Evolutionary conservation across 192 early-diverging fungal genomes (phyloP), one percentile per base, ranked within the genome.

Genomic region (Glomus cerebriforme): DNA sequence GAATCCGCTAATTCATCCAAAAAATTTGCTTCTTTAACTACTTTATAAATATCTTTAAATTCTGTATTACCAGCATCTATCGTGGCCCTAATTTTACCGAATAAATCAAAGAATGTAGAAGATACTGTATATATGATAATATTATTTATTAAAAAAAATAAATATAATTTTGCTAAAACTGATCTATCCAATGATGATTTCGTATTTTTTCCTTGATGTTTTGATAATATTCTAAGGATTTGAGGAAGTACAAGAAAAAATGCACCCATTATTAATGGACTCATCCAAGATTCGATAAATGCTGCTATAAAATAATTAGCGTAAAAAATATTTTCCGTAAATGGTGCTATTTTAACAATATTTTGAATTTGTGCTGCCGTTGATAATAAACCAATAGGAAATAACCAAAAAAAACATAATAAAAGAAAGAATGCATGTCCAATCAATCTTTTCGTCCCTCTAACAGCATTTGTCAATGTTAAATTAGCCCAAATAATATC

Each of bases 401-500:
- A 87, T 60, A 91, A 89, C 82, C 91, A 92, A 19, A 91, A 68
- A 75, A 93, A 87, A 43, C 89, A 90, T 73, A 90, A 88, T 1
- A 83, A 69, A 13, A 88, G 74, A 27, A 88, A 93, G 0, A 92
- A 39, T 12, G 86, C 65, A 4, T 85, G 82, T 47, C 83, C 83
- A 66, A 85, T 47, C 9, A 89, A 19, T 49, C 69, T 81, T 47
- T 83, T 86, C 4, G 83, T 72, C 66, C 85, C n/a, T 54, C 6
- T 71, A 5, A 49, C 26, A 31, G 69, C 24, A 17, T 19, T 43
- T 27, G n/a, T 15, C 13, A 27, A 82, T 62, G 89, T 81, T 43
- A 89, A 86, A 75, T 94, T 94, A 65, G 79, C 85, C 93, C 93
- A 94, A 75, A 94, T 90, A 37, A 94, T 88, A 75, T 94, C 92